Conservation (phyloP, 2,329 filamentous ascomycete species). For the Fusarium nelsonii region DNA sequence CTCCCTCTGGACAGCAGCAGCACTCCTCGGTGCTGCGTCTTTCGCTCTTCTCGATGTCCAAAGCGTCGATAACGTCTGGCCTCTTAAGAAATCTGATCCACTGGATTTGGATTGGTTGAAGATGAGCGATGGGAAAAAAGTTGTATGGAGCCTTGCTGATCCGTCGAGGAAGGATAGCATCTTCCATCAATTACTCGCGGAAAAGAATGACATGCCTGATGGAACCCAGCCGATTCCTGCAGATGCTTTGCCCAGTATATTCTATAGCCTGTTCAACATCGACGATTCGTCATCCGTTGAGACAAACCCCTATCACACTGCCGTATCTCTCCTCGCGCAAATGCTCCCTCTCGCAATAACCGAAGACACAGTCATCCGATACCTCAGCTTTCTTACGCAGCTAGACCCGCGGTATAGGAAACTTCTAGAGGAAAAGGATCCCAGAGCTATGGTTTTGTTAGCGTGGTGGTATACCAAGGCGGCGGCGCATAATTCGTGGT, state of each 20-base stretch:
- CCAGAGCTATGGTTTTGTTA: slow-evolving; percentile 66
- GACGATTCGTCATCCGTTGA: slow-evolving; percentile 34
- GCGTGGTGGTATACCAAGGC: slow-evolving; percentile 68
- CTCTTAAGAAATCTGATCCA: slow-evolving; percentile 58
- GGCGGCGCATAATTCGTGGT: slow-evolving; percentile 59
- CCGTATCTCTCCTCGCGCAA: slow-evolving; percentile 54
- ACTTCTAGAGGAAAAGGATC: slow-evolving; percentile 64
- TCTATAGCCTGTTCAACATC: slow-evolving; percentile 50
- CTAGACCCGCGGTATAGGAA: slow-evolving; percentile 58
- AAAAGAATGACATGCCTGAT: slow-evolving; percentile 22
- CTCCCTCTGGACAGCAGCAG: slow-evolving; percentile 61
- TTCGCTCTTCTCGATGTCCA: slow-evolving; percentile 60
- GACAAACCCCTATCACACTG: slow-evolving; percentile 52
- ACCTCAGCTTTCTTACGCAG: slow-evolving; percentile 61
- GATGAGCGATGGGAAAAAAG: slow-evolving; percentile 67
- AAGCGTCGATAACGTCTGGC: slow-evolving; percentile 65
- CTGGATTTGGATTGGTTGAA: slow-evolving; percentile 69
- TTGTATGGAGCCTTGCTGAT: slow-evolving; percentile 64
- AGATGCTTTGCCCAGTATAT: slow-evolving; percentile 48
- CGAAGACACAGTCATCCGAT: slow-evolving; percentile 58
- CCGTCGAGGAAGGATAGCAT: slow-evolving; percentile 61
- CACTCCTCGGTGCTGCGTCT: slow-evolving; percentile 60
- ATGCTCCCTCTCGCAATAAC: slow-evolving; percentile 53
- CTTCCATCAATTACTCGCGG: slow-evolving; percentile 53
- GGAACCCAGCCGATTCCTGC: slow-evolving; percentile 25